Conservation (phyloP, 2,329 filamentous ascomycete genomes). For the Phoma sp. region DNA sequence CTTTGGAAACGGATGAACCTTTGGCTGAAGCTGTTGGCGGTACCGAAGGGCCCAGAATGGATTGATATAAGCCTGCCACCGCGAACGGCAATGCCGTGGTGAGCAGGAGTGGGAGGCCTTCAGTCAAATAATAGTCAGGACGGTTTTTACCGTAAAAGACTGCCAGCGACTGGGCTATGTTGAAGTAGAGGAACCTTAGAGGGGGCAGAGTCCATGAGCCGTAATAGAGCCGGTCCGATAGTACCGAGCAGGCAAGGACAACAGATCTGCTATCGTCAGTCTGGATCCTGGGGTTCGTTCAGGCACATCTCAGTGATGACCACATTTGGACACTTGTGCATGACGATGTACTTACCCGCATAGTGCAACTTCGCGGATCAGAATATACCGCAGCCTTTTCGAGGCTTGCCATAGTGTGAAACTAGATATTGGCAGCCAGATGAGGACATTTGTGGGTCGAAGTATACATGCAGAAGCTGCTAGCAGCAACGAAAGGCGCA, state of each 20-base stretch:
- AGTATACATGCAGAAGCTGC: slow-evolving; percentile 85
- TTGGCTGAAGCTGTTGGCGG: background rate
- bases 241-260: slow-evolving; percentile 67
- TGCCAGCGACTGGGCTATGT: slow-evolving; percentile 84
- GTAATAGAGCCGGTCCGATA: slow-evolving; percentile 81
- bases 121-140: slow-evolving; percentile 90
- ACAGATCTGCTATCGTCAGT: slow-evolving; percentile 52
- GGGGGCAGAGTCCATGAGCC: slow-evolving; percentile 87
- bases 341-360: slow-evolving; percentile 57
- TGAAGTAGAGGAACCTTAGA: slow-evolving; percentile 87
- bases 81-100: slow-evolving; percentile 84
- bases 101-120: slow-evolving; percentile 85
- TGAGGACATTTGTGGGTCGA: slow-evolving; percentile 85
- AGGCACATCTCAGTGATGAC: background rate
- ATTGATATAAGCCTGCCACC: slow-evolving; percentile 66
- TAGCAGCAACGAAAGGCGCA: slow-evolving; percentile 68
- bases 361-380: slow-evolving; percentile 68
- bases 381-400: slow-evolving; percentile 54
- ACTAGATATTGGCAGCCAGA: slow-evolving; percentile 75
- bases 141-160: slow-evolving; percentile 92
- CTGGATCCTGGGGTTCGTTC: background rate
- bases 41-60: slow-evolving; percentile 19
- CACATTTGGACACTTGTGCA: slow-evolving; percentile 1
- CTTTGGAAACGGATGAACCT: background rate
- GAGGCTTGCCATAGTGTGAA: slow-evolving; percentile 58